Evolutionary conservation across 2,329 filamentous ascomycete genomes (phyloP).

Genomic region (Amesomyces nigricolor): DNA sequence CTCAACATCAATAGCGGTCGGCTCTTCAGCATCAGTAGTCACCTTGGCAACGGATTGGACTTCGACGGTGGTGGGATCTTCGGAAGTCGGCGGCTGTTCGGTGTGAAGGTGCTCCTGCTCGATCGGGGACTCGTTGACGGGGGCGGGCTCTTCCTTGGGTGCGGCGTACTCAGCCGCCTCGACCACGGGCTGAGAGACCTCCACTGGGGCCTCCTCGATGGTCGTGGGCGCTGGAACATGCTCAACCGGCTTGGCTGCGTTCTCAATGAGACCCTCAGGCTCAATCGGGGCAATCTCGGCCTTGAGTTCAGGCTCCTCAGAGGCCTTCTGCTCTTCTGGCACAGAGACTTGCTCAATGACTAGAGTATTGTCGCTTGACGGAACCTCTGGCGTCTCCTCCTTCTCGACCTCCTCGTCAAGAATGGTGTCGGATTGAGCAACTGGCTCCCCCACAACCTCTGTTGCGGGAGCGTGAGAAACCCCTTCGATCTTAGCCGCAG

Average conservation of each 20-base stretch:
- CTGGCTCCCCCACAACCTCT: not conserved
- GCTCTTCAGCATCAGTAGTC: not conserved
- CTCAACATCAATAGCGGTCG: not conserved
- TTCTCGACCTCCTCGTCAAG: not conserved
- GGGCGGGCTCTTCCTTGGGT: not conserved
- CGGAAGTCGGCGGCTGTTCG: not conserved
- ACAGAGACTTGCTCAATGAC: no score
- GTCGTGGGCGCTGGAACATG: not conserved
- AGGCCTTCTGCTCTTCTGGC: not conserved
- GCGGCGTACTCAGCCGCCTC: not conserved
- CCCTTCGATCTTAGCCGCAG: not conserved
- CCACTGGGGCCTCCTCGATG: not conserved
- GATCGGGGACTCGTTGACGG: not conserved
- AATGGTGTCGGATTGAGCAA: not conserved
- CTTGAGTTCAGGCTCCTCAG: not conserved
- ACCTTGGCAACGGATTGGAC: slow-evolving; percentile 8
- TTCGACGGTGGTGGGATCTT: not conserved
- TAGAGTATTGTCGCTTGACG: no score
- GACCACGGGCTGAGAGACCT: not conserved
- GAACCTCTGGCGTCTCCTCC: no score
- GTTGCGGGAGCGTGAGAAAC: not conserved
- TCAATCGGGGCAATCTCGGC: not conserved
- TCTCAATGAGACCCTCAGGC: not conserved
- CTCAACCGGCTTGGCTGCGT: not conserved
- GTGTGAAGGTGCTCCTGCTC: not conserved